phyloP scores from a whole-genome alignment of 225 moss, liverwort and hornwort species.

The Sphagnum tenellum region DNA sequence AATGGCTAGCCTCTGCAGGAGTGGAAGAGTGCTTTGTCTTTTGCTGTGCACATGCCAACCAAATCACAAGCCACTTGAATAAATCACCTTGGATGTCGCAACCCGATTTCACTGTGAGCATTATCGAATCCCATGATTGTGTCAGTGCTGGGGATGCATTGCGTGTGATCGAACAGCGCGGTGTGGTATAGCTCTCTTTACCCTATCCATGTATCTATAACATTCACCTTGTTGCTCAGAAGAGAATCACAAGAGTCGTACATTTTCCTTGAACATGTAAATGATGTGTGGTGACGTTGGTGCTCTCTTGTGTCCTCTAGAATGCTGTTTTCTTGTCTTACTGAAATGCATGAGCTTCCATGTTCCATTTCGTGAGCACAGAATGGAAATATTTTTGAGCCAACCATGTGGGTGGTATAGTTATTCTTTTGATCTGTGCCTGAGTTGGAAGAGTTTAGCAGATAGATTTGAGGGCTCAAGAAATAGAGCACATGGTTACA shows the following conservation, averaged over 20 bases:
- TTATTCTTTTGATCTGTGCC: not conserved
- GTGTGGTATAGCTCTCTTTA: constrained; percentile 54
- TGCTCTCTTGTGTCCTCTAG: too few species aligned
- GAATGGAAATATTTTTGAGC: too few species aligned
- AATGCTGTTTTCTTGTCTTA: too few species aligned
- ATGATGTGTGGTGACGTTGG: too few species aligned
- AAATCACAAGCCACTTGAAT: constrained; percentile 67
- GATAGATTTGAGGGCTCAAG: not conserved
- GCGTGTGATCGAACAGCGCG: constrained; percentile 81
- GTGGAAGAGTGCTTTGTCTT: constrained; percentile 96
- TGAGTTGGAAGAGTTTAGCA: not conserved
- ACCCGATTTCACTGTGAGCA: constrained; percentile 67
- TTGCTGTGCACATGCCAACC: constrained; percentile 88
- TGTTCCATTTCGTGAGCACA: not conserved
- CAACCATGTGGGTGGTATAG: not conserved
- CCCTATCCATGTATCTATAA: not conserved
- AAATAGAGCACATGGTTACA: too few species aligned
- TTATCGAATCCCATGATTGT: constrained; percentile 86
- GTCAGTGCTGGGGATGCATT: constrained; percentile 99
- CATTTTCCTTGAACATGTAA: too few species aligned
- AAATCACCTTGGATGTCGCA: constrained; percentile 72
- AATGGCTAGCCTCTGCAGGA: constrained; percentile 91
- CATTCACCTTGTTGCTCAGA: too few species aligned
- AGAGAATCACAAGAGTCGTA: too few species aligned
- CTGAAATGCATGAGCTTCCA: too few species aligned